These are phyloP conservation scores for Sclerotinia sclerotiorum DNA, from an alignment of 2,329 filamentous ascomycete genomes.

Conservation along the genomic window DNA sequence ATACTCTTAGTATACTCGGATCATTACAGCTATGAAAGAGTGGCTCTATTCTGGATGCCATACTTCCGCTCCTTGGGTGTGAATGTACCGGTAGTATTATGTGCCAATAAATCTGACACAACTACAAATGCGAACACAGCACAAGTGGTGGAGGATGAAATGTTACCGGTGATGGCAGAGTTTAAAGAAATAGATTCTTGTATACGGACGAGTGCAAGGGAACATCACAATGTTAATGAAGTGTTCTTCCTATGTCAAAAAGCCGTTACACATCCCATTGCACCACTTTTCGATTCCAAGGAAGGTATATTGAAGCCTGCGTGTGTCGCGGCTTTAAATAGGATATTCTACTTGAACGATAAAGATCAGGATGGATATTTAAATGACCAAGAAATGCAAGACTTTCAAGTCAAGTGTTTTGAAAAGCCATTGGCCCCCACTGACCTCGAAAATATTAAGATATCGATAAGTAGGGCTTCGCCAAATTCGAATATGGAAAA, in stretches of 20 bases:
- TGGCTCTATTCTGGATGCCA: conserved; percentile 97
- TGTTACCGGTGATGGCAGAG: conserved; percentile 96
- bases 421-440: conserved; percentile 78
- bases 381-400: conserved; percentile 84
- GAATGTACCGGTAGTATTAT: conserved; percentile 94
- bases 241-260: conserved; percentile 98
- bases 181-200: conserved; percentile 99
- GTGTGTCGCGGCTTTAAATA: conserved; percentile 78
- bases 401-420: conserved; percentile 90
- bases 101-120: conserved; percentile 96
- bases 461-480: conserved; percentile 71
- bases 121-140: conserved; percentile 71
- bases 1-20: conserved; percentile 97
- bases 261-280: conserved; percentile 94
- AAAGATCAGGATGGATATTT: conserved; percentile 93
- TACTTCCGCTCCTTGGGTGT: conserved; percentile 98
- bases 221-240: conserved; percentile 92
- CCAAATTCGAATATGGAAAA: conserved; percentile 61
- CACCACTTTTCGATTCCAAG: conserved; percentile 94
- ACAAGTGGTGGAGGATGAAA: conserved; percentile 92
- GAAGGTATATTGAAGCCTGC: conserved; percentile 85
- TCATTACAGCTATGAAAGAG: conserved; percentile 97
- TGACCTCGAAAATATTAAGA: conserved; percentile 88
- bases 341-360: conserved; percentile 95
- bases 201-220: conserved; percentile 87